Evolutionary conservation across 805 yeast genomes (phyloP).

Genomic region (Metschnikowia shivogae): DNA sequence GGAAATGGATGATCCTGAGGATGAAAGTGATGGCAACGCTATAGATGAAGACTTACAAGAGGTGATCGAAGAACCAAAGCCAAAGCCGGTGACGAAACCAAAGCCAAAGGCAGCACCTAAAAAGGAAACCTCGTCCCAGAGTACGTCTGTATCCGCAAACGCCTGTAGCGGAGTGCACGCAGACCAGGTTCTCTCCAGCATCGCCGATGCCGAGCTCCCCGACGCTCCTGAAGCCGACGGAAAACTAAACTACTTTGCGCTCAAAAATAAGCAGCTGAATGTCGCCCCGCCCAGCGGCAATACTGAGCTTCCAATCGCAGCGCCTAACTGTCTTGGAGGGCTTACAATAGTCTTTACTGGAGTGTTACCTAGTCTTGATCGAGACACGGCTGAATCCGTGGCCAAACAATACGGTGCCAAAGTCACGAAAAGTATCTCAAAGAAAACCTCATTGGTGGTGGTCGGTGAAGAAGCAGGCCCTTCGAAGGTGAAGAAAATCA

Average conservation of each 20-base stretch:
- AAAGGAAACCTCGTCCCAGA: background rate
- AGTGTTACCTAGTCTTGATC: constrained; percentile 68
- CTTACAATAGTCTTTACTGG: constrained; percentile 94
- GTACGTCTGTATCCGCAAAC: background rate
- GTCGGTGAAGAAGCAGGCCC: constrained; percentile 97
- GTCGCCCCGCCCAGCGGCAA: constrained; percentile 29
- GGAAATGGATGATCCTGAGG: constrained; percentile 17
- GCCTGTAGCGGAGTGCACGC: constrained; percentile 33
- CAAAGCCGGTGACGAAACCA: constrained; percentile 8
- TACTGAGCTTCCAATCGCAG: constrained; percentile 70
- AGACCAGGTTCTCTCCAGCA: constrained; percentile 52
- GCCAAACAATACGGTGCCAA: constrained; percentile 90
- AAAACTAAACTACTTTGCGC: constrained; percentile 55
- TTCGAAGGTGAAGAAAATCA: constrained; percentile 80
- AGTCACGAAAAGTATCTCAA: constrained; percentile 80
- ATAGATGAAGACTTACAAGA: constrained; percentile 9
- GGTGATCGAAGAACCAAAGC: constrained; percentile 11
- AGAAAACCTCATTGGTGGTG: constrained; percentile 83
- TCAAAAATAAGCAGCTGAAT: constrained; percentile 26
- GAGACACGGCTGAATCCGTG: constrained; percentile 68
- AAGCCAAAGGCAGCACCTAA: constrained; percentile 8
- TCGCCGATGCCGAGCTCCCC: constrained; percentile 73
- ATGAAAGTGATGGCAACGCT: constrained; percentile 5
- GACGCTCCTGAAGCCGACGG: constrained; percentile 48
- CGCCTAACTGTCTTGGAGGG: constrained; percentile 82